Base-by-base conservation (phyloP, 495 filamentous ascomycete species). In the Amphirosellinia nigrospora region DNA sequence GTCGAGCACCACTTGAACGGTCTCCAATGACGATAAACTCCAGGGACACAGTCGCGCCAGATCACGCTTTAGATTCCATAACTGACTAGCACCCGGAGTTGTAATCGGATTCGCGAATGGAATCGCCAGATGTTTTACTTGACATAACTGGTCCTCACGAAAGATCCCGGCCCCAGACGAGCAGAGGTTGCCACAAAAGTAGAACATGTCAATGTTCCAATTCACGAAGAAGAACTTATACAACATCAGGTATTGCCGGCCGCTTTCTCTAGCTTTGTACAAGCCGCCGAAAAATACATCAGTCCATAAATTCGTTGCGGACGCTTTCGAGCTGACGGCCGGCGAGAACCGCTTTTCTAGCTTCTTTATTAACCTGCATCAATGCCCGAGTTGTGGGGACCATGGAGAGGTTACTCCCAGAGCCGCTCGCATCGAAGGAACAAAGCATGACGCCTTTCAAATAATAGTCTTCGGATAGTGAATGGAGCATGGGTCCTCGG, bases 141-240 rank as follows among this genome's bases (percentile, higher is more conserved):
- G 39, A 3, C 2, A 26, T 36, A 26, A 13, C 9, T 1, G 41
- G 36, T 11, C 41, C 2, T 10, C 7, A 30, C 16, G 2, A 8
- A 39, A 26, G 32, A 39, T 21, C 15, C 2, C 6, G 21, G 11
- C 21, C 16, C 26, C 26, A 9, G 11, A 1, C 5, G 16, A 1
- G 36, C 41, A 10, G 15, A 39, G 16, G 21, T 11, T 21, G 36
- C 16, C 1, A 13, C 58, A n/a, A 36, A 61, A 63, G 34, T 45
- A 45, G 60, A 63, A 63, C 39, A 63, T 45, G 39, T 63, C 60
- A 6, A 45, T 63, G 38, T 46, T 39, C 60, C 60, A 63, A 19
- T 63, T 46, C 1, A 63, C 60, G 26, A 45, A 63, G 26, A 63
- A 63, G 10, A 19, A 19, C 15, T 41, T 41, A 4, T 60, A 39